A percentile compares a stretch with the other conserved stretches of the same genome.
Conservation (phyloP, 148 eudicot species). For the Amaranthus palmeri region DNA sequence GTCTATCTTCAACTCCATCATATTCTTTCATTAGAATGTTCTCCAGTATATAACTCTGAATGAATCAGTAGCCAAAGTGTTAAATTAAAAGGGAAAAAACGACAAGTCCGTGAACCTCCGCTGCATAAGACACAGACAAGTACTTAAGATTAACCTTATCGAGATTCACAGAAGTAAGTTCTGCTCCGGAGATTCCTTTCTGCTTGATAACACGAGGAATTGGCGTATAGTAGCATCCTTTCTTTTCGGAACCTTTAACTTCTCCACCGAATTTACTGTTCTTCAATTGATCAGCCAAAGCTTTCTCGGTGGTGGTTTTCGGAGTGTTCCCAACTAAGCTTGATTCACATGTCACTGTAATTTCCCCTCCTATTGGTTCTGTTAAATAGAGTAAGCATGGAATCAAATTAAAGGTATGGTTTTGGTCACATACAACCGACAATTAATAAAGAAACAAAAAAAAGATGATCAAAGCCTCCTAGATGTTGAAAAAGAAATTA, state of each 20-base stretch:
- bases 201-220: conserved; percentile 77
- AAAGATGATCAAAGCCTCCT: no score
- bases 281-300: conserved; percentile 66
- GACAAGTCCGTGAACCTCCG: neutral
- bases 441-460: no score
- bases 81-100: neutral
- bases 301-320: conserved; percentile 62
- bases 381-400: conserved; percentile 18
- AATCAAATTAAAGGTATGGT: neutral
- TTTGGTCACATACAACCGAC: no score
- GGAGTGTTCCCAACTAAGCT: conserved; percentile 44
- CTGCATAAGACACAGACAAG: neutral
- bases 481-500: no score
- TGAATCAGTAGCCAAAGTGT: neutral
- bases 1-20: conserved; percentile 69
- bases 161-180: conserved; percentile 80
- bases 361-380: conserved; percentile 94
- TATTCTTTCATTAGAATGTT: conserved; percentile 59
- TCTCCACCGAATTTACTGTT: conserved; percentile 43
- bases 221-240: conserved; percentile 72
- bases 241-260: conserved; percentile 39
- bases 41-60: conserved; percentile 69
- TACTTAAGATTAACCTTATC: conserved; percentile 61
- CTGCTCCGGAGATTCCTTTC: conserved; percentile 66
- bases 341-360: conserved; percentile 62